phyloP scores from a whole-genome alignment of 257 asterid genomes.

The Datura wrightii region DNA sequence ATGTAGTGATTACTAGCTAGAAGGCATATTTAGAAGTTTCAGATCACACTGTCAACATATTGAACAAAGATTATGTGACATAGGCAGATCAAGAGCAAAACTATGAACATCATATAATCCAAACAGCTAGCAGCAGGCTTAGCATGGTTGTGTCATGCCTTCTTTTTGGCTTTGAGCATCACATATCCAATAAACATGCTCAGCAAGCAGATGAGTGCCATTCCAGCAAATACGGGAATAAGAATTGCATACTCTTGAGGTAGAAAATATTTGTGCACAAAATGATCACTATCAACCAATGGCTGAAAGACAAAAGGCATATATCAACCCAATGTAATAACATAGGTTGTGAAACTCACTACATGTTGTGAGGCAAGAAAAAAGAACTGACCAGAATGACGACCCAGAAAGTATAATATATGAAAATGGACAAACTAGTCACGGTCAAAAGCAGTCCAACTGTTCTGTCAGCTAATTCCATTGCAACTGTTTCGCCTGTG shows the following conservation, averaged over 20 bases:
- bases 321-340: neutral
- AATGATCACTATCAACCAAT: constrained; percentile 83
- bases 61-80: neutral
- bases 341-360: neutral
- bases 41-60: neutral
- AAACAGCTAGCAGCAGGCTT: constrained; percentile 19
- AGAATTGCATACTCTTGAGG: constrained; percentile 82
- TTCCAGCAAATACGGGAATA: constrained; percentile 72
- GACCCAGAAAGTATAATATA: constrained; percentile 94
- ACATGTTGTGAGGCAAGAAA: neutral
- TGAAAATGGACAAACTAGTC: constrained; percentile 80
- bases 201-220: constrained; percentile 68
- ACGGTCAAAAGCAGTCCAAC: constrained; percentile 74
- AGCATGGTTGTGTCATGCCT: constrained; percentile 48
- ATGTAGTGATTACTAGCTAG: neutral
- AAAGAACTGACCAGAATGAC: constrained; percentile 73
- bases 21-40: neutral
- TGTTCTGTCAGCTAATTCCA: constrained; percentile 88
- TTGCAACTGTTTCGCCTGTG: constrained; percentile 31
- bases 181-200: constrained; percentile 76
- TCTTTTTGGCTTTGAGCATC: constrained; percentile 79
- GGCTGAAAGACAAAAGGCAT: constrained; percentile 61
- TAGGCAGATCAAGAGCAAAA: constrained; percentile 20
- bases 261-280: constrained; percentile 89
- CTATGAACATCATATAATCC: constrained; percentile 19